Percentiles rank a stretch among this genome's conserved stretches.
Conservation (phyloP, 371 early-diverging fungal species). For the Actinomortierella ambigua region DNA sequence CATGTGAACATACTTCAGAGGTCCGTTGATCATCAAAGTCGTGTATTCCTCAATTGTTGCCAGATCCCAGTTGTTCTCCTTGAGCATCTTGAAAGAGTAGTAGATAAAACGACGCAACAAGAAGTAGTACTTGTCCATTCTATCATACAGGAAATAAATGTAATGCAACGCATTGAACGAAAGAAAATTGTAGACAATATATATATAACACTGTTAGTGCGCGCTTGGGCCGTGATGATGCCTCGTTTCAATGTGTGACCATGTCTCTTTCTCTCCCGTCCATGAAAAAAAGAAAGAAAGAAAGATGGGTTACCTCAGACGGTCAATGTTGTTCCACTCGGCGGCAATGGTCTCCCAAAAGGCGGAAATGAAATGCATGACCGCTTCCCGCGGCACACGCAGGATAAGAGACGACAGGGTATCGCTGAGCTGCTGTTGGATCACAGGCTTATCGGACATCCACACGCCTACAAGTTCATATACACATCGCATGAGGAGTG, state of each 20-base stretch:
- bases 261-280: too few species aligned
- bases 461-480: constrained; percentile 72
- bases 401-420: constrained; percentile 73
- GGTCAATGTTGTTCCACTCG: constrained; percentile 91
- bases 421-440: constrained; percentile 88
- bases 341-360: constrained; percentile 85
- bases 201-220: too few species aligned
- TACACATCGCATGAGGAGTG: constrained; percentile 5
- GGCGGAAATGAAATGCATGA: constrained; percentile 69
- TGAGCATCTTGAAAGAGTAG: constrained; percentile 71
- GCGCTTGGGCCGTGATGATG: too few species aligned
- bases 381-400: constrained; percentile 58
- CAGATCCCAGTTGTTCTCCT: constrained; percentile 67
- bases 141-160: constrained; percentile 19
- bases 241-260: too few species aligned
- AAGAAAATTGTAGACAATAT: too few species aligned
- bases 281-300: background rate
- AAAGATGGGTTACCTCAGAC: constrained; percentile 66
- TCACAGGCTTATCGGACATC: constrained; percentile 94
- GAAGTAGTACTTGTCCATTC: constrained; percentile 88
- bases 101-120: constrained; percentile 77
- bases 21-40: constrained; percentile 68
- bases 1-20: constrained; percentile 65
- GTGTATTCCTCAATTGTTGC: constrained; percentile 62
- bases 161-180: background rate